Conservation (phyloP, 2,329 filamentous ascomycete species). For the Raffaelea albimanens region DNA sequence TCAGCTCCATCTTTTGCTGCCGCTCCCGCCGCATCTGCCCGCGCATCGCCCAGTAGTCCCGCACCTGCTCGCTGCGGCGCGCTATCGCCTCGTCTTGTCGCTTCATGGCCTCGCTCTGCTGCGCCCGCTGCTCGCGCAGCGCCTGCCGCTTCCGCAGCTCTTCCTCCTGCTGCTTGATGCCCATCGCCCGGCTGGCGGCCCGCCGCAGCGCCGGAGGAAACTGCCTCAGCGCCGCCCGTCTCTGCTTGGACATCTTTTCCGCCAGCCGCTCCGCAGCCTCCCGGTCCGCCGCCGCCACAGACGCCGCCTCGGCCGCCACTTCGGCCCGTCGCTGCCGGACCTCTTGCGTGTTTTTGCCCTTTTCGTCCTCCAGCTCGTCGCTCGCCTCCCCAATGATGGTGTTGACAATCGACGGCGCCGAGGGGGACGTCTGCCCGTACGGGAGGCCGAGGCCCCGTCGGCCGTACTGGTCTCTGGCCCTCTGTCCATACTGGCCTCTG, state of each 20-base stretch:
- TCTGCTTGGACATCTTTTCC: conserved; percentile 13
- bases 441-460: no score
- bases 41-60: no score
- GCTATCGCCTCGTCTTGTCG: conserved; percentile 21
- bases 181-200: conserved; percentile 28
- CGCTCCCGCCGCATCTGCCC: conserved; percentile 1
- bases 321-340: background rate
- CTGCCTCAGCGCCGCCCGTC: conserved; percentile 24
- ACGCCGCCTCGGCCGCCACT: conserved; percentile 2
- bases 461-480: no score
- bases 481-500: no score
- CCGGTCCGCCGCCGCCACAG: background rate
- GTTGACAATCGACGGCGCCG: background rate
- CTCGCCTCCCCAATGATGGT: conserved; percentile 16
- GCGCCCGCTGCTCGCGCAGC: no score
- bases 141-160: background rate
- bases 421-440: background rate
- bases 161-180: conserved; percentile 17
- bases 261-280: background rate
- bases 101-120: conserved; percentile 32
- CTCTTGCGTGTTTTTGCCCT: background rate
- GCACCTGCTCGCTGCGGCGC: no score
- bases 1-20: conserved; percentile 28
- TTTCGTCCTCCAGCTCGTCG: background rate
- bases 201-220: conserved; percentile 30